These are phyloP conservation scores for Epicoccum nigrum DNA, from an alignment of 2,329 filamentous ascomycete species.

Conservation along the genomic window DNA sequence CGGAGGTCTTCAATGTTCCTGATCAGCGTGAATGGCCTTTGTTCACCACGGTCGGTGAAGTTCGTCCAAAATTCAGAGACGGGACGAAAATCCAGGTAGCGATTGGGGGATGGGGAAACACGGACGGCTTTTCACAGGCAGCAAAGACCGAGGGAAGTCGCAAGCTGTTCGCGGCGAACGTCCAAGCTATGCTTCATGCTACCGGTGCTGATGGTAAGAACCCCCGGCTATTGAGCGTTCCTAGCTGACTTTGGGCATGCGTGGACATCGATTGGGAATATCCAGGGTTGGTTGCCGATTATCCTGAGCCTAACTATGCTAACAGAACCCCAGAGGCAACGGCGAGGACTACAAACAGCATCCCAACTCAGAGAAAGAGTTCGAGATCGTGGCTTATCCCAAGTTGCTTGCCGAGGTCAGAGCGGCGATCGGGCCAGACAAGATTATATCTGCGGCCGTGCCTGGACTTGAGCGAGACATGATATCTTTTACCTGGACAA, in stretches of 20 bases:
- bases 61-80: conserved; percentile 53
- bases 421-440: conserved; percentile 61
- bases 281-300: conserved; percentile 47
- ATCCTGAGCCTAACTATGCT: too few relatives aligned
- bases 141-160: conserved; percentile 60
- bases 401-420: conserved; percentile 66
- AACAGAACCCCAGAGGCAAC: conserved; percentile 56
- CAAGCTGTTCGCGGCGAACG: conserved; percentile 66
- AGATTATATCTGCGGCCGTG: conserved; percentile 70
- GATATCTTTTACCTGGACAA: conserved; percentile 66
- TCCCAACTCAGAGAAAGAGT: conserved; percentile 63
- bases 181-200: conserved; percentile 65
- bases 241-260: neutral
- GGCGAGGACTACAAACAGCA: conserved; percentile 70
- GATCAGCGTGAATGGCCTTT: conserved; percentile 31
- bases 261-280: conserved; percentile 72
- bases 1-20: conserved; percentile 35
- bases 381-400: conserved; percentile 69
- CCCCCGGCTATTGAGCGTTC: neutral
- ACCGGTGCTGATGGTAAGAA: conserved; percentile 67
- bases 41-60: conserved; percentile 34
- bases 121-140: conserved; percentile 64
- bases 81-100: conserved; percentile 56
- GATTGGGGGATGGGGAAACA: conserved; percentile 78
- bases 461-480: conserved; percentile 64